A percentile compares a stretch with the other conserved stretches of the same genome.
Evolutionary conservation across 2,329 filamentous ascomycete species (phyloP).

Genomic region (Leptographium flavum): DNA sequence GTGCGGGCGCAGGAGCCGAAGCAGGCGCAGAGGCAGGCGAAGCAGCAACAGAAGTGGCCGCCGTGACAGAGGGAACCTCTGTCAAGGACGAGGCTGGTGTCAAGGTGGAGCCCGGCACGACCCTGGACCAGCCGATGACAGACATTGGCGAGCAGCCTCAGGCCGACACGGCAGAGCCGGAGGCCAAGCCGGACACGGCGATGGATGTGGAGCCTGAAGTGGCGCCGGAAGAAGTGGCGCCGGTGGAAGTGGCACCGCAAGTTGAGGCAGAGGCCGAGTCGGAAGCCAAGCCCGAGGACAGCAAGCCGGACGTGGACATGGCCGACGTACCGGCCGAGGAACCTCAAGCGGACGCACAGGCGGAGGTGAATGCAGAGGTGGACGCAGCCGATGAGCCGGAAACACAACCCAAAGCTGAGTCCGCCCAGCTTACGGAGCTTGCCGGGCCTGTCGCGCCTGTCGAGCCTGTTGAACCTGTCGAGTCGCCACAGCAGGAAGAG

Average conservation of each 20-base stretch:
- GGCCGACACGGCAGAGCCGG: not conserved
- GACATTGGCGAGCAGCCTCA: not conserved
- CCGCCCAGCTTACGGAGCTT: too few relatives aligned
- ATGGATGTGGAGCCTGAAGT: too few relatives aligned
- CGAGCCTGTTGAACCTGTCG: too few relatives aligned
- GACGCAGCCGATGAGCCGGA: too few relatives aligned
- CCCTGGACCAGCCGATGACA: not conserved
- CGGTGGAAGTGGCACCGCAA: too few relatives aligned
- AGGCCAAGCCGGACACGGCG: too few relatives aligned
- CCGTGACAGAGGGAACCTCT: not conserved
- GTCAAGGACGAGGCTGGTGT: not conserved
- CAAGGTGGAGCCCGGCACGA: not conserved
- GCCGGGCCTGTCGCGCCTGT: too few relatives aligned
- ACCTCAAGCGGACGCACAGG: not conserved
- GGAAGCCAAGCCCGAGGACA: not conserved
- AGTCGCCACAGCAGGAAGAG: not conserved
- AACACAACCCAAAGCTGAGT: too few relatives aligned
- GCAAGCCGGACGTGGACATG: constrained; percentile 1
- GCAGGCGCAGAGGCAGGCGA: not conserved
- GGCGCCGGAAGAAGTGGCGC: too few relatives aligned
- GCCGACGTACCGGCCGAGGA: not conserved
- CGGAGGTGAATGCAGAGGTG: not conserved
- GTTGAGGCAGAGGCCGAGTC: not conserved
- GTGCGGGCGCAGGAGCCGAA: constrained; percentile 4
- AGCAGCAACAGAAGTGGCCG: not conserved